Base-by-base conservation (phyloP, 306 rosid species). In the Myrica gale region DNA sequence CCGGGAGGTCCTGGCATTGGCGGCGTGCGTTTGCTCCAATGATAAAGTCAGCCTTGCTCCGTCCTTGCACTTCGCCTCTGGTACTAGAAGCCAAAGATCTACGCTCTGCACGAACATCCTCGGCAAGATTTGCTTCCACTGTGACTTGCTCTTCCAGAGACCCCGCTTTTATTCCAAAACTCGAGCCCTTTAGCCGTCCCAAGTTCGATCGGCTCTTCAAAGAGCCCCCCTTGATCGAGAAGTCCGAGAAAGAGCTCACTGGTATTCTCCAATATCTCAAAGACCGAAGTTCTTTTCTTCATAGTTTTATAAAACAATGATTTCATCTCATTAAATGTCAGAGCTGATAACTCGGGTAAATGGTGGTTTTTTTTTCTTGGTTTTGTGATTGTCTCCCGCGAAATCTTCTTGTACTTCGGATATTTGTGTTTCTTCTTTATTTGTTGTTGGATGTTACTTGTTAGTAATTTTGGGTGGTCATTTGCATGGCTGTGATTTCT, bases 131-230 rank as follows among this genome's bases (percentile, higher is more conserved):
- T 9, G 76, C 81, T 68, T 77, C 85, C 58, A 19, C 75, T 6
- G 43, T 89, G 50, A 79, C 77, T 71, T 90, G 85, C 74, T 84
- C 90, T 4, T 90, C 96, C 17, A 89, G 88, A 68, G 88, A 20
- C 84, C 83, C 84, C 3, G 53, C 90, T 68, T 71, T 19, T 51
- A 86, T 94, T 68, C 98, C 98, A 0, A 94, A 94, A 84, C 97
- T 89, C 46, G 82, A 89, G 84, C 97, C 98, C 32, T 94, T 94
- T 82, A 89, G 90, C 89, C 89, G 96, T 68, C 45, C 89, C 63
- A 89, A 81, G 82, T 48, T 88, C 12, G 92, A 92, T 0, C 89
- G 98, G 66, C 75, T 13, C 80, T 47, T 87, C 20, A 89, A 74
- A 68, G 96, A 88, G 20, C 98, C 94, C 37, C 93, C 97, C 65